Evolutionary conservation across 306 rosid species (phyloP).

Genomic region (Hylodesmum podocarpum): DNA sequence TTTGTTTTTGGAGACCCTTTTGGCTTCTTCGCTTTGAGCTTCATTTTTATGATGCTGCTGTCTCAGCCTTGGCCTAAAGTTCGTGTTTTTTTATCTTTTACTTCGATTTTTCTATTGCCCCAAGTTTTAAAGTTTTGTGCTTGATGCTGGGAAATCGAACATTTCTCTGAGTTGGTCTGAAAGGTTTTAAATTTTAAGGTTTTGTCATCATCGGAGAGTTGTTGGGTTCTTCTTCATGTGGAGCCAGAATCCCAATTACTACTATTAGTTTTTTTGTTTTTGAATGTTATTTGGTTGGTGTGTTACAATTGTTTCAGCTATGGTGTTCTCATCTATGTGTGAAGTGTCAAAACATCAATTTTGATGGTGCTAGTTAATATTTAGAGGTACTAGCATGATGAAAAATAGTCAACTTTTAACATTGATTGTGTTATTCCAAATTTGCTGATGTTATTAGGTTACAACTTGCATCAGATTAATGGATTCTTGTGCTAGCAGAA

Average conservation of each 20-base stretch:
- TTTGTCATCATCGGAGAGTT: conserved; percentile 3
- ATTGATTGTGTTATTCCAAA: not conserved
- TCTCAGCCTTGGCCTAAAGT: conserved; percentile 21
- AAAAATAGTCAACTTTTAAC: conserved; percentile 6
- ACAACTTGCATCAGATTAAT: not conserved
- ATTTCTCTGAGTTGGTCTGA: not conserved
- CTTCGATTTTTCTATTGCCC: not conserved
- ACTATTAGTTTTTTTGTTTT: not conserved
- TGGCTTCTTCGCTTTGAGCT: not conserved
- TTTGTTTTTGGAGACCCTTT: conserved; percentile 28
- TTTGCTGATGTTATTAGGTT: conserved; percentile 2
- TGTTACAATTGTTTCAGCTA: conserved; percentile 6
- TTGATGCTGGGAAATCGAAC: conserved; percentile 5
- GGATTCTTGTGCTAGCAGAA: not conserved
- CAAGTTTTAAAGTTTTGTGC: conserved; percentile 8
- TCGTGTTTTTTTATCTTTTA: conserved; percentile 19
- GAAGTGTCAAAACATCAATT: not conserved
- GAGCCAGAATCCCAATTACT: conserved; percentile 15
- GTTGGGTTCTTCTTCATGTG: not conserved
- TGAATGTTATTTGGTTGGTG: not conserved
- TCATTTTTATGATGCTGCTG: conserved; percentile 1
- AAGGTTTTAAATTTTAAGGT: conserved; percentile 5
- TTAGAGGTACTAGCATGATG: not conserved
- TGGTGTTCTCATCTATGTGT: not conserved
- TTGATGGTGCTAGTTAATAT: conserved; percentile 10